Evolutionary conservation across 352 stramenopile species (phyloP).

Genomic region (Phytophthora niederhauseri): DNA sequence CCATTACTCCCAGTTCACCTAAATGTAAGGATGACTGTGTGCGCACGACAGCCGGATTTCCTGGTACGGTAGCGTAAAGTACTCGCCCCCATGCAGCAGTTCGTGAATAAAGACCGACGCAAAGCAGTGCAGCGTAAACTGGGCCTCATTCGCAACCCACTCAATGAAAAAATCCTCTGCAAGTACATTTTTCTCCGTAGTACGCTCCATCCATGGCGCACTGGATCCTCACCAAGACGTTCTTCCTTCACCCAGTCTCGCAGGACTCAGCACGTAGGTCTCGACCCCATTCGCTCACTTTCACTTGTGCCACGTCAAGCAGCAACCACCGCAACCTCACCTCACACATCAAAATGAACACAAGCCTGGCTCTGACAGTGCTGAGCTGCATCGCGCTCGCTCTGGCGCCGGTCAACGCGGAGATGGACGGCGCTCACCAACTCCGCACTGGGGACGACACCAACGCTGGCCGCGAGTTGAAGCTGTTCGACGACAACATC

Average conservation of each 20-base stretch:
- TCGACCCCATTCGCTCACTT: background rate
- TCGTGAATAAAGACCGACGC: background rate
- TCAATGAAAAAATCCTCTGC: background rate
- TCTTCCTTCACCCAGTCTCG: background rate
- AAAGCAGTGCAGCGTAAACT: background rate
- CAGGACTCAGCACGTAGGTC: background rate
- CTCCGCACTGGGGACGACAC: conserved; percentile 8
- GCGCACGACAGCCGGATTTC: no score
- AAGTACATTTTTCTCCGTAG: background rate
- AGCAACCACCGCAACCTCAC: background rate
- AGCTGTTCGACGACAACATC: conserved; percentile 4
- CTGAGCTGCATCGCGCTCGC: conserved; percentile 19
- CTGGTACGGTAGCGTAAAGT: no score
- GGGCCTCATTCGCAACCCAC: background rate
- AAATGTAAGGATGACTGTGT: background rate
- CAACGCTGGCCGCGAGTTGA: conserved; percentile 1
- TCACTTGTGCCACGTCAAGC: background rate
- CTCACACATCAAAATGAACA: conserved; percentile 28
- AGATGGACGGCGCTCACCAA: conserved; percentile 1
- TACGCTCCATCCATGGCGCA: background rate
- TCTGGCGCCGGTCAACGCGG: conserved; percentile 1
- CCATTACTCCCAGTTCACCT: background rate
- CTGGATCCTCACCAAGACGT: background rate
- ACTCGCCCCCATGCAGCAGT: no score
- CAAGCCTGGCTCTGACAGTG: conserved; percentile 2